phyloP scores from a whole-genome alignment of 2,329 filamentous ascomycete genomes.

The Fusarium sacchari region DNA sequence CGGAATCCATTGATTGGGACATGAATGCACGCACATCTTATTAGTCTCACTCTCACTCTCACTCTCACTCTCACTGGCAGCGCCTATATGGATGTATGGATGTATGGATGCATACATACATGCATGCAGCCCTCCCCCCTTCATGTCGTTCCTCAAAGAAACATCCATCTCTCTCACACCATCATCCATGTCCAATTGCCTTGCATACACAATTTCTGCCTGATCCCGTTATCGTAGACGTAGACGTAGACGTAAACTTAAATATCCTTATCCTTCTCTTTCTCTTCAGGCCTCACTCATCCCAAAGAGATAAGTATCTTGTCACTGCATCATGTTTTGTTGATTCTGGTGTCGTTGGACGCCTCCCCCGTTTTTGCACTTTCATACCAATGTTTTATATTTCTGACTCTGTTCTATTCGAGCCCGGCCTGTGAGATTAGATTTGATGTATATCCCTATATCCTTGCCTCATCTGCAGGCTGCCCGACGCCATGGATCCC shows the following conservation, averaged over 20 bases:
- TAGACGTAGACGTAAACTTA: conserved; percentile 20
- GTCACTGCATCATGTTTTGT: conserved; percentile 16
- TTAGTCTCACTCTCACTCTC: conserved; percentile 6
- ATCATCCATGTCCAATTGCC: conserved; percentile 29
- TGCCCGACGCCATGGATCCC: conserved; percentile 17
- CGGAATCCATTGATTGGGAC: conserved; percentile 36
- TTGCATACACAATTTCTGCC: conserved; percentile 14
- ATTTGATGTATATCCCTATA: conserved; percentile 48
- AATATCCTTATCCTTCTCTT: conserved; percentile 26
- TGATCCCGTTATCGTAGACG: conserved; percentile 2
- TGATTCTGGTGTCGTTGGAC: conserved; percentile 18
- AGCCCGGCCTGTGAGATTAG: conserved; percentile 3
- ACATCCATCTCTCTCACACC: conserved; percentile 24
- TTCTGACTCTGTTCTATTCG: not conserved
- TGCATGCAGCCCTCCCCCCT: conserved; percentile 6
- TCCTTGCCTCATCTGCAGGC: conserved; percentile 20
- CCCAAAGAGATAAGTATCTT: conserved; percentile 13
- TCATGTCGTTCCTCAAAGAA: conserved; percentile 22
- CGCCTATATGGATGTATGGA: conserved; percentile 43
- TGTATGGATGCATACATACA: too few species aligned
- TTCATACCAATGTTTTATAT: conserved; percentile 26
- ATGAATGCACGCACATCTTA: conserved; percentile 17
- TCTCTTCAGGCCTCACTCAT: conserved; percentile 14
- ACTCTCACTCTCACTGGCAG: conserved; percentile 26
- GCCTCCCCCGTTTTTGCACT: conserved; percentile 21